These are phyloP conservation scores for Stephania japonica DNA, from an alignment of 164 flowering plant species.

Conservation along the genomic window DNA sequence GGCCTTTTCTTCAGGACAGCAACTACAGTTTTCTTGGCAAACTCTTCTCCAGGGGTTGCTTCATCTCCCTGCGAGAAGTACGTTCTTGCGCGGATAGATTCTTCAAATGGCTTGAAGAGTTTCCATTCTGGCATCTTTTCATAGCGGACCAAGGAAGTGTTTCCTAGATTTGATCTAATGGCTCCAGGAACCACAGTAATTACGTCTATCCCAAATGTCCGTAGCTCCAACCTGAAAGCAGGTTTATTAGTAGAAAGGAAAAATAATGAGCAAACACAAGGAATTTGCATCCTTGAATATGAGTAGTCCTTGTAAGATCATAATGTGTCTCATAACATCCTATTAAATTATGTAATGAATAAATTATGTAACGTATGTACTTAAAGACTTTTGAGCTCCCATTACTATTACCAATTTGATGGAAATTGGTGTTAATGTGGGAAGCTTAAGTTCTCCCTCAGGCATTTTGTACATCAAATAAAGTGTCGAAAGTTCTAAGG, in stretches of 20 bases:
- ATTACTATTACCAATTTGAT: too few relatives aligned
- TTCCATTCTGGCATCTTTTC: conserved; percentile 75
- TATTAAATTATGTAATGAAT: too few relatives aligned
- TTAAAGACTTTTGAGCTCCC: too few relatives aligned
- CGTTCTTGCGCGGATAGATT: conserved; percentile 50
- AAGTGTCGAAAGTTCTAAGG: too few relatives aligned
- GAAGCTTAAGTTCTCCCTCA: too few relatives aligned
- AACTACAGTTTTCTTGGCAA: conserved; percentile 68
- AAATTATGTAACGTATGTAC: too few relatives aligned
- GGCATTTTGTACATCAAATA: too few relatives aligned
- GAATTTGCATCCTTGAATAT: not conserved
- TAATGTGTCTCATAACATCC: too few relatives aligned
- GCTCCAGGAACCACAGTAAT: conserved; percentile 81
- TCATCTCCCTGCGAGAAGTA: conserved; percentile 44
- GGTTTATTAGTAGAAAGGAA: not conserved
- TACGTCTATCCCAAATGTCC: conserved; percentile 65
- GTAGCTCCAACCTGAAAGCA: conserved; percentile 64
- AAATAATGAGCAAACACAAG: not conserved
- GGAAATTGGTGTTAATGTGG: too few relatives aligned
- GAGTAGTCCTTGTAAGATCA: too few relatives aligned
- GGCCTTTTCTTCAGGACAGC: conserved; percentile 62
- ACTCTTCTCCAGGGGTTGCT: conserved; percentile 66
- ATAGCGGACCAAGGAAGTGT: conserved; percentile 43
- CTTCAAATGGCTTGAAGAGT: conserved; percentile 60
- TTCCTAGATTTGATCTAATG: conserved; percentile 61